phyloP scores from a whole-genome alignment of 1,284 basidiomycete species.

The Cryptococcus floricola region DNA sequence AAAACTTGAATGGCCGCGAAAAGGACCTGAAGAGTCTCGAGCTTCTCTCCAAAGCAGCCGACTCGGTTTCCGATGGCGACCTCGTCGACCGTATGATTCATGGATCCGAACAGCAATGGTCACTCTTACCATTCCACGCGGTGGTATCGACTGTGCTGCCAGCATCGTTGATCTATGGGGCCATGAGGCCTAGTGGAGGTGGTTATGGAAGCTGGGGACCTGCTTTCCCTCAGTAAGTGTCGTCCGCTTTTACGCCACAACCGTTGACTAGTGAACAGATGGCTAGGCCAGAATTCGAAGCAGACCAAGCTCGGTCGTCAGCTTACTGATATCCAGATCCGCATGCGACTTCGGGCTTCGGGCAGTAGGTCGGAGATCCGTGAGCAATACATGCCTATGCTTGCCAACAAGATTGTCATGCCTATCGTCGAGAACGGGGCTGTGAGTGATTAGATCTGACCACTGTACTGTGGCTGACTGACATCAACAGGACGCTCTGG shows the following conservation, averaged over 20 bases:
- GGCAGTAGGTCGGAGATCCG: constrained; percentile 85
- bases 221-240: constrained; percentile 72
- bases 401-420: constrained; percentile 72
- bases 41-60: constrained; percentile 81
- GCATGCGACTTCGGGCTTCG: constrained; percentile 89
- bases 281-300: constrained; percentile 97
- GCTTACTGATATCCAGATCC: constrained; percentile 85
- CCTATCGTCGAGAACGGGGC: constrained; percentile 62
- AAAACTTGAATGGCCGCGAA: constrained; percentile 60
- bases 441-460: constrained; percentile 26
- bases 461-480: background rate
- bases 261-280: constrained; percentile 55
- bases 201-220: constrained; percentile 58
- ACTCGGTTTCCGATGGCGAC: constrained; percentile 91
- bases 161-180: constrained; percentile 73
- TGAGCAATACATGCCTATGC: constrained; percentile 80
- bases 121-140: constrained; percentile 88
- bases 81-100: constrained; percentile 93
- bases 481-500: constrained; percentile 62
- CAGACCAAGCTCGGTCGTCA: constrained; percentile 75
- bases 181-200: constrained; percentile 29
- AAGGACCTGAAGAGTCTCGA: constrained; percentile 67
- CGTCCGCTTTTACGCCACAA: background rate
- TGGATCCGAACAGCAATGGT: constrained; percentile 93
- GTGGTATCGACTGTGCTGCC: constrained; percentile 84